A percentile compares a stretch with the other conserved stretches of the same genome.
Conservation (phyloP, 352 stramenopile genomes). For the Phytophthora chlamydospora region DNA sequence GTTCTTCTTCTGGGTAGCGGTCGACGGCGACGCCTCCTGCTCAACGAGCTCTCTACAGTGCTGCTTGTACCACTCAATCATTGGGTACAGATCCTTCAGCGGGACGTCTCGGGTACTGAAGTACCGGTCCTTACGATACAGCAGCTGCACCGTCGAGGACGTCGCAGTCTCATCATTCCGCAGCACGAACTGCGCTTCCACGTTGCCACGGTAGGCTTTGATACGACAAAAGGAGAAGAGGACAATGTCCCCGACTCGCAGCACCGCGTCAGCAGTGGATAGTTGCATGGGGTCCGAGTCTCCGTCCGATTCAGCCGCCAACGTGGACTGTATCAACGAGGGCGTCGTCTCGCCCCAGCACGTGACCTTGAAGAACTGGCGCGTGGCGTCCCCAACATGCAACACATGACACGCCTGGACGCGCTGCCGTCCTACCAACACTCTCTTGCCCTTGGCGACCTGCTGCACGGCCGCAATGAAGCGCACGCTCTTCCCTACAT, state of each 20-base stretch:
- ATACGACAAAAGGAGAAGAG: conserved; percentile 59
- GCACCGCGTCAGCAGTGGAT: conserved; percentile 26
- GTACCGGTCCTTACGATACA: conserved; percentile 65
- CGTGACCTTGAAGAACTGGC: conserved; percentile 59
- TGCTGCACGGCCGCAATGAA: conserved; percentile 64
- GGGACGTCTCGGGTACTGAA: conserved; percentile 60
- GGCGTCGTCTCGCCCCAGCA: conserved; percentile 59
- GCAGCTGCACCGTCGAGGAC: conserved; percentile 55
- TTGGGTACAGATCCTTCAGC: conserved; percentile 60
- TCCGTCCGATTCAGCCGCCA: conserved; percentile 1
- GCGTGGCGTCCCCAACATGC: conserved; percentile 49
- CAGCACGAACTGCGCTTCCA: conserved; percentile 59
- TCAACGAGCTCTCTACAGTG: conserved; percentile 51
- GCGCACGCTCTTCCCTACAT: conserved; percentile 38
- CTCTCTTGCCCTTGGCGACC: conserved; percentile 37
- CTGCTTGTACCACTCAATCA: conserved; percentile 76
- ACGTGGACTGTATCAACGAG: conserved; percentile 28
- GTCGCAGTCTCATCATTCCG: conserved; percentile 23
- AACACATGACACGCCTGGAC: conserved; percentile 52
- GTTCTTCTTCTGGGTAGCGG: conserved; percentile 11
- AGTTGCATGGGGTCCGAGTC: conserved; percentile 39
- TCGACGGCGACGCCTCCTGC: neutral
- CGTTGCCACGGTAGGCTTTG: conserved; percentile 51
- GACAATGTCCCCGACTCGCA: conserved; percentile 62
- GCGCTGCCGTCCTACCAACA: conserved; percentile 35